Conservation (phyloP, 768 basidiomycete species). For the Arthromyces matolae region DNA sequence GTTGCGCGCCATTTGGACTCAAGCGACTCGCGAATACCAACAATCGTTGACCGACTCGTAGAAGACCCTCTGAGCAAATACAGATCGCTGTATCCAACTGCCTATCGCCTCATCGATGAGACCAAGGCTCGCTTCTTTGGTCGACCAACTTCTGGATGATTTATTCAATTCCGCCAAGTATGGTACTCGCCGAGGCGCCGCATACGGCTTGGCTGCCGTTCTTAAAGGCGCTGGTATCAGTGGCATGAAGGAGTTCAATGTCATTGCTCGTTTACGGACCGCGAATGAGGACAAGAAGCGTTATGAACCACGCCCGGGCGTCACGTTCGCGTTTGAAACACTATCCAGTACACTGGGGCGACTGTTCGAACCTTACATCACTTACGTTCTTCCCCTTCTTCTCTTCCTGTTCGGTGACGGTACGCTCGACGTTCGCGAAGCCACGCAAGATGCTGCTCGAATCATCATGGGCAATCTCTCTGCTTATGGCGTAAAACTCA, state of each 20-base stretch:
- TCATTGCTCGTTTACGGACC: slow-evolving; percentile 67
- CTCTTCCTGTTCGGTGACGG: slow-evolving; percentile 85
- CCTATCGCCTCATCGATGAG: slow-evolving; percentile 73
- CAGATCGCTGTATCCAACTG: slow-evolving; percentile 97
- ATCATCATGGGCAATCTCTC: slow-evolving; percentile 96
- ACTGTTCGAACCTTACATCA: slow-evolving; percentile 91
- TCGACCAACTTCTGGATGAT: slow-evolving; percentile 73
- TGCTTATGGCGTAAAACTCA: slow-evolving; percentile 93
- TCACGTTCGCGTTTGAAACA: slow-evolving; percentile 93
- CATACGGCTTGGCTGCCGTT: slow-evolving; percentile 91
- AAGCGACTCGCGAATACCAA: slow-evolving; percentile 71
- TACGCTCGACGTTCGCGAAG: slow-evolving; percentile 85
- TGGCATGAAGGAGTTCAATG: slow-evolving; percentile 78
- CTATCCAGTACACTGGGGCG: slow-evolving; percentile 83
- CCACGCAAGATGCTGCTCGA: slow-evolving; percentile 85
- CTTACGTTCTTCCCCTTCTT: slow-evolving; percentile 76
- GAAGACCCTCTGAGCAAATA: slow-evolving; percentile 88
- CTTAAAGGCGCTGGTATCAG: slow-evolving; percentile 88
- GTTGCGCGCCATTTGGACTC: slow-evolving; percentile 83
- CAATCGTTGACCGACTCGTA: slow-evolving; percentile 80
- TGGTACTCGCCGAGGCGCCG: slow-evolving; percentile 92
- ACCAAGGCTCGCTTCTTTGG: slow-evolving; percentile 54
- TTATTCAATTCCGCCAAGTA: slow-evolving; percentile 82
- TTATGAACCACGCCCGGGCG: slow-evolving; percentile 86
- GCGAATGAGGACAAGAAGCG: slow-evolving; percentile 88